These are phyloP conservation scores for Cymbidium sinense DNA, from an alignment of 106 monocot species.

Conservation along the genomic window DNA sequence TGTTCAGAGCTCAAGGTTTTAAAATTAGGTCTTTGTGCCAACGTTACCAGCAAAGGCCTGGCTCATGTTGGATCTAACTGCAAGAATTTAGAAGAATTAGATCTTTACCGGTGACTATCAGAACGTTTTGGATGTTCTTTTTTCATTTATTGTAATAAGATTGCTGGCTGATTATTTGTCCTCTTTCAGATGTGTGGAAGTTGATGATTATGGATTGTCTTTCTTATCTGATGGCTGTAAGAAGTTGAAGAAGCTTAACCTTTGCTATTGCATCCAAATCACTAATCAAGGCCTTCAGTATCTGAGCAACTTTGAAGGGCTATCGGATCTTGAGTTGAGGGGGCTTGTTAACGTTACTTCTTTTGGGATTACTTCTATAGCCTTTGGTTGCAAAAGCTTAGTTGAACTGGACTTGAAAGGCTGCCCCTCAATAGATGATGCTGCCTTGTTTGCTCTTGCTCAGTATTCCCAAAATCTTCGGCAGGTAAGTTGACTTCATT, in stretches of 20 bases:
- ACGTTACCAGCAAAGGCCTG: conserved; percentile 56
- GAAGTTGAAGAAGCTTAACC: conserved; percentile 62
- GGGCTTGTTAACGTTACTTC: conserved; percentile 40
- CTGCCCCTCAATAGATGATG: conserved; percentile 63
- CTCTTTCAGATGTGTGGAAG: conserved; percentile 39
- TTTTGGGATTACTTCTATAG: conserved; percentile 45
- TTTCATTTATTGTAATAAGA: not conserved
- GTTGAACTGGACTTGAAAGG: conserved; percentile 59
- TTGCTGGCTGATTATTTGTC: not conserved
- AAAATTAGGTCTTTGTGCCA: conserved; percentile 69
- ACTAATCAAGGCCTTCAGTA: conserved; percentile 54
- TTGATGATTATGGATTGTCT: conserved; percentile 63
- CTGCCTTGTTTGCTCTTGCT: conserved; percentile 51
- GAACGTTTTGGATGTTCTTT: not conserved
- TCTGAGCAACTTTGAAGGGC: conserved; percentile 43
- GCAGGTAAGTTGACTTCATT: conserved; percentile 37
- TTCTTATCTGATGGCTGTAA: conserved; percentile 55
- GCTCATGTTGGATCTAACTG: conserved; percentile 53
- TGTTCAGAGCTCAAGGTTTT: conserved; percentile 52
- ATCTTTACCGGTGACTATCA: conserved; percentile 68
- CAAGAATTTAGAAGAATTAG: conserved; percentile 58
- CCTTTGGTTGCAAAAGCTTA: conserved; percentile 58
- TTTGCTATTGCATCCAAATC: conserved; percentile 77
- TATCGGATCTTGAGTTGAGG: conserved; percentile 70
- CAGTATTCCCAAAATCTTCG: conserved; percentile 50